phyloP scores from a whole-genome alignment of 768 basidiomycete genomes.

The Russula earlei region DNA sequence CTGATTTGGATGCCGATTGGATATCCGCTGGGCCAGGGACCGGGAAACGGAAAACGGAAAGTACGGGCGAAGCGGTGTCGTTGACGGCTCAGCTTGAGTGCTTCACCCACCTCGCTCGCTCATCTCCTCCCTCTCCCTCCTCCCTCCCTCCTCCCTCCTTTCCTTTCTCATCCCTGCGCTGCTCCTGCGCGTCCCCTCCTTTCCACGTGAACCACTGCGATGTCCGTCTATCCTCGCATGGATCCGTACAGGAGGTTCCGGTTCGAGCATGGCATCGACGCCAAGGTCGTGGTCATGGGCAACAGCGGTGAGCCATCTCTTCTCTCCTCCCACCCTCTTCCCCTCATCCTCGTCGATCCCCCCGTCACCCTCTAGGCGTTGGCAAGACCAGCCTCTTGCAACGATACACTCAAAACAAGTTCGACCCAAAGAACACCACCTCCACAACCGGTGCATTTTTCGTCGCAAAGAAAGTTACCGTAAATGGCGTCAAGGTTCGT shows the following conservation, averaged over 20 bases:
- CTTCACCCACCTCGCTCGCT: too few species aligned
- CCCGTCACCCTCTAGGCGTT: conserved; percentile 53
- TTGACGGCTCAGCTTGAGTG: too few species aligned
- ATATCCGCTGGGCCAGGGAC: neutral
- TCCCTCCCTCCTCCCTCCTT: conserved; percentile 28
- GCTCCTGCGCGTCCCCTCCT: conserved; percentile 27
- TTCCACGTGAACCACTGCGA: conserved; percentile 26
- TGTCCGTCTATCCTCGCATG: conserved; percentile 51
- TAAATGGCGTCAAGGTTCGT: conserved; percentile 79
- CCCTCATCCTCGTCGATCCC: neutral
- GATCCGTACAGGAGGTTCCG: conserved; percentile 59
- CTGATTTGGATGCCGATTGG: neutral
- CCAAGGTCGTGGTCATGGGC: conserved; percentile 94
- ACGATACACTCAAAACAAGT: conserved; percentile 85
- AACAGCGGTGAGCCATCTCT: conserved; percentile 43
- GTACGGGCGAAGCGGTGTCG: neutral
- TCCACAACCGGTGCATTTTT: conserved; percentile 92
- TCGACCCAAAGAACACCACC: conserved; percentile 79
- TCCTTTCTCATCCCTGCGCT: conserved; percentile 32
- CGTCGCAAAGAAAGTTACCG: conserved; percentile 83
- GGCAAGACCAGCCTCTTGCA: conserved; percentile 89
- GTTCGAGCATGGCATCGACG: conserved; percentile 81
- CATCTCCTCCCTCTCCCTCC: conserved; percentile 23
- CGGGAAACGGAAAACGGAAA: neutral
- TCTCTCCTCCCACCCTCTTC: neutral